phyloP scores from a whole-genome alignment of 306 rosid species.

The Boehmeria nivea region DNA sequence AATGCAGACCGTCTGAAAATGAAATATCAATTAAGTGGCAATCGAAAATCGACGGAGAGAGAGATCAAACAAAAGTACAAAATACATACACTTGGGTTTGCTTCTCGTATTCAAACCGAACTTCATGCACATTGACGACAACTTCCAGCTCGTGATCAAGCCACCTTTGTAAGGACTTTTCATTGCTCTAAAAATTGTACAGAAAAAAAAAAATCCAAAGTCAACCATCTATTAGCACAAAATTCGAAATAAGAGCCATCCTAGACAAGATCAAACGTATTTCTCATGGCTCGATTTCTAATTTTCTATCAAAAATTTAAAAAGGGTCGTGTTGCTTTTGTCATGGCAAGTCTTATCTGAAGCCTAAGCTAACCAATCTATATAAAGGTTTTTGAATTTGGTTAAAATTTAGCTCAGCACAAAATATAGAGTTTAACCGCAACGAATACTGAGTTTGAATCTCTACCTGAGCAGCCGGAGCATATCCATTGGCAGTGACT shows the following conservation, averaged over 20 bases:
- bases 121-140: constrained; percentile 67
- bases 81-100: constrained; percentile 65
- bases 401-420: no score
- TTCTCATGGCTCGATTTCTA: background rate
- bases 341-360: no score
- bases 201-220: constrained; percentile 16
- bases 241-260: constrained; percentile 15
- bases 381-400: background rate
- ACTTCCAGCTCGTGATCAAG: constrained; percentile 84
- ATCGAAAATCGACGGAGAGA: background rate
- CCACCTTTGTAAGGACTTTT: constrained; percentile 61
- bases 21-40: constrained; percentile 21
- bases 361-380: no score
- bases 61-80: background rate
- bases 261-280: constrained; percentile 1
- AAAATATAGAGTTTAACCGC: no score
- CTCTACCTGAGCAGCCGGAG: constrained; percentile 53
- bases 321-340: no score
- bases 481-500: constrained; percentile 54
- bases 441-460: no score
- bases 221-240: constrained; percentile 2
- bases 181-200: constrained; percentile 54
- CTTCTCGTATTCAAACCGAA: constrained; percentile 60
- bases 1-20: constrained; percentile 46
- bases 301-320: background rate